Base-by-base conservation (phyloP, 2,329 filamentous ascomycete species). In the Gliomastix tumulicola region DNA sequence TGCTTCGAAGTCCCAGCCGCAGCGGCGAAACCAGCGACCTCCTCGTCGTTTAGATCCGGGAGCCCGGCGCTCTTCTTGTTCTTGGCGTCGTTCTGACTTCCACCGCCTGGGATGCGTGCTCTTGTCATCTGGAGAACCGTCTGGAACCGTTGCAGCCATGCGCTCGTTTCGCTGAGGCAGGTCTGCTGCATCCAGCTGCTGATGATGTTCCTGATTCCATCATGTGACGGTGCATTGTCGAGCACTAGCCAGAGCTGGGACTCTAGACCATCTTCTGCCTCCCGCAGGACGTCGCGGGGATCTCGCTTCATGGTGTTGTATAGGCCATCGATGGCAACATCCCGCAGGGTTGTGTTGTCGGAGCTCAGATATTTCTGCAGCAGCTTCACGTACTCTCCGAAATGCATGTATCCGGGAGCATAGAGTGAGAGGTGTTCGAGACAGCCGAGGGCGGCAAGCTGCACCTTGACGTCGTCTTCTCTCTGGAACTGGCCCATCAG, bases 281-380 rank as follows among this genome's bases (percentile, higher is more conserved):
- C 81, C 32, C 73, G 65, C 16, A 96, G 74, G 9, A 97, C 88
- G 43, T 89, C 84, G 41, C 83, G 77, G 0, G 90, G 85, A 51
- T 94, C 83, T 32, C 88, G 76, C 59, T 95, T 90, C 89, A 98
- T 97, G 23, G 97, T 71, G 44, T 94, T 95, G 51, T 94, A 89
- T 1, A 98, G 66, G 2, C 89, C 90, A 53, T 94, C 85, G 11
- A 96, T 76, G 3, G 89, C 88, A 44, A 84, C 82, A 50, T 89
- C 82, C 36, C 83, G 76, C 27, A 97, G 74, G 16, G 83, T 73
- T 6, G 71, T 64, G 35, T 82, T 76, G 15, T 76, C 70, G 1
- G 84, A 87, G 30, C 78, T 75, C 28, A 97, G 69, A 44, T 90
- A 82, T 32, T 71, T 76, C 52, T 97, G 90, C 11, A 98, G 63